Evolutionary conservation across 2,329 filamentous ascomycete species (phyloP), one percentile per base, ranked within the genome.

Genomic region (Alternaria brassicae): DNA sequence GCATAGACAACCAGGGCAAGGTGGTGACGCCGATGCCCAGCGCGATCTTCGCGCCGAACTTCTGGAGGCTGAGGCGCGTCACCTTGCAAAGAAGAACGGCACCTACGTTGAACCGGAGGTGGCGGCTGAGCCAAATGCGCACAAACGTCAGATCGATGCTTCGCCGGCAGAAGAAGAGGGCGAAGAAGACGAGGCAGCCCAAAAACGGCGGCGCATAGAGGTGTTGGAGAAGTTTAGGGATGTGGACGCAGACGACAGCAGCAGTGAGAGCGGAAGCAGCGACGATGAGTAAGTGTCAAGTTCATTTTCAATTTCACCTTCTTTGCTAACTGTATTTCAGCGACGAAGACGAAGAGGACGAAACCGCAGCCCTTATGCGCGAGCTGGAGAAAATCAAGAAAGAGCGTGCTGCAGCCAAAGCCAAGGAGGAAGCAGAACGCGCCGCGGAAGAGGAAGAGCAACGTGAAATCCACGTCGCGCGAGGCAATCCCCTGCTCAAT

Each of bases 341-440:
- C 71, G 74, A 82, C 55, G 67, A 80, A 74, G 68, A 91, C 53
- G 90, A 93, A 67, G 92, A 84, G 63, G 82, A 96, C 68, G 91
- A 94, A 70, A 90, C 92, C 5, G 93, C 92, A 0, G 92, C 96
- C 76, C 82, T 99, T 65, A 91, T 96, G 85, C 87, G 94, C 41
- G 95, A 99, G 77, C 81, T 99, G 44, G 94, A 96, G 74, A 95
- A 96, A 77, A 97, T 99, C 76, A 92, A 96, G 76, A 88, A 88
- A 62, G 93, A 97, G 78, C 84, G 92, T 53, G 90, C 90, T 2
- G 92, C 91, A 75, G 90, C 91, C 76, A 89, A 90, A 58, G 91
- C 95, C 65, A 87, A 88, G 75, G 91, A 91, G 84, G 94, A 97
- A 76, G 89, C 87, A 32, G 92, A 94, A 76, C 88, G 88, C 59